Conservation (phyloP, 2,329 filamentous ascomycete species). For the Arthrobotrys iridis region DNA sequence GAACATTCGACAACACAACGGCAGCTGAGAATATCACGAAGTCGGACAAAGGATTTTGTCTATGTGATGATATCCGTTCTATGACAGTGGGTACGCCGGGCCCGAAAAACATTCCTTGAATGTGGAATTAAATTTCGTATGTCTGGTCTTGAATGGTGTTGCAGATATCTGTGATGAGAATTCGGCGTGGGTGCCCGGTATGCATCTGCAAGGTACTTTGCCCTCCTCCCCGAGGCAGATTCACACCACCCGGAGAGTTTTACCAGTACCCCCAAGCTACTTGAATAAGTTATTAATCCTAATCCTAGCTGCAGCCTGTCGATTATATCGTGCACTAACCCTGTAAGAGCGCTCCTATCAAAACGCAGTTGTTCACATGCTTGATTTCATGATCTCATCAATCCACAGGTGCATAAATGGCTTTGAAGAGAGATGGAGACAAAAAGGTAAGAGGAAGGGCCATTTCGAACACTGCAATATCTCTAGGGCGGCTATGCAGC, state of each 20-base stretch:
- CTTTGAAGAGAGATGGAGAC: neutral
- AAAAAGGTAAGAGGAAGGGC: neutral
- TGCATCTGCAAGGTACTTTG: slow-evolving; percentile 22
- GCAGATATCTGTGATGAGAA: neutral
- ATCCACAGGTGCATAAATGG: neutral
- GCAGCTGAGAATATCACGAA: slow-evolving; percentile 49
- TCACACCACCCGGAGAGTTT: neutral
- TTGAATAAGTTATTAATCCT: slow-evolving; percentile 4
- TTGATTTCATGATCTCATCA: slow-evolving; percentile 30
- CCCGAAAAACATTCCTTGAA: neutral
- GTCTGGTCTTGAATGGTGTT: neutral
- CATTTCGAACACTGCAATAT: neutral
- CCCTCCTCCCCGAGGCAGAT: slow-evolving; percentile 3
- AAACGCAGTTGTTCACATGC: slow-evolving; percentile 41
- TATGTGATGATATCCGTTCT: neutral
- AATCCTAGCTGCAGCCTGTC: neutral
- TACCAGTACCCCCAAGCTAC: neutral
- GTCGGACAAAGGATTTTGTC: neutral
- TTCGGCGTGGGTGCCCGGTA: neutral
- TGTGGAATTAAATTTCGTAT: neutral
- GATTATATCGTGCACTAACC: neutral
- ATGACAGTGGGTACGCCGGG: neutral
- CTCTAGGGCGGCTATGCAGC: neutral
- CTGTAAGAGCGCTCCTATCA: slow-evolving; percentile 43
- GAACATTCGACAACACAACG: slow-evolving; percentile 31